phyloP scores from a whole-genome alignment of 331 rosid species.

The Stylosanthes scabra region DNA sequence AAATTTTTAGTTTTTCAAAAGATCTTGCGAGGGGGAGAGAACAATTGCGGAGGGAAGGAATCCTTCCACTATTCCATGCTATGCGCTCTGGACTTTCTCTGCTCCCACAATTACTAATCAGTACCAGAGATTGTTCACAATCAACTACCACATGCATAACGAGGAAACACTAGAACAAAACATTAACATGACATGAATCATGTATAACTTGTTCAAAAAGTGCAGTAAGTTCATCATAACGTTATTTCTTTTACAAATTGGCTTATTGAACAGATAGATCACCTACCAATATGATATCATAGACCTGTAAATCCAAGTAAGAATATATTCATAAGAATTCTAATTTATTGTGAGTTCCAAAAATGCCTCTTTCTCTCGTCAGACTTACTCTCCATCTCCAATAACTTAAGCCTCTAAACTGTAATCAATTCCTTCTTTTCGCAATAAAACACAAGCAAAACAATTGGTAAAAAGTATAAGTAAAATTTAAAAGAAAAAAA shows the following conservation, averaged over 20 bases:
- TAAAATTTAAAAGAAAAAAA: not conserved
- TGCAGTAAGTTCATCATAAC: not conserved
- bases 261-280: not conserved
- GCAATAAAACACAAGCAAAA: not conserved
- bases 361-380: constrained; percentile 17
- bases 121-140: too few species aligned
- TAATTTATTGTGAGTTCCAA: constrained; percentile 35
- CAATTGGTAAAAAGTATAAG: not conserved
- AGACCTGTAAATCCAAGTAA: constrained; percentile 5
- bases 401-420: constrained; percentile 4
- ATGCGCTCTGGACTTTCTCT: too few species aligned
- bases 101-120: too few species aligned
- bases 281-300: not conserved
- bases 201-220: not conserved
- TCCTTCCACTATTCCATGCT: too few species aligned
- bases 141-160: too few species aligned
- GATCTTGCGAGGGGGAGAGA: too few species aligned
- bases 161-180: too few species aligned
- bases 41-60: too few species aligned
- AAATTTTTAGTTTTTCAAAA: too few species aligned
- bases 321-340: constrained; percentile 13
- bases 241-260: not conserved
- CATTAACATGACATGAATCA: constrained; percentile 20
- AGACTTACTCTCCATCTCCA: constrained; percentile 8
- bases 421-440: constrained; percentile 14